These are phyloP conservation scores for Choanephora cucurbitarum DNA, from an alignment of 371 early-diverging fungal genomes.

Conservation along the genomic window DNA sequence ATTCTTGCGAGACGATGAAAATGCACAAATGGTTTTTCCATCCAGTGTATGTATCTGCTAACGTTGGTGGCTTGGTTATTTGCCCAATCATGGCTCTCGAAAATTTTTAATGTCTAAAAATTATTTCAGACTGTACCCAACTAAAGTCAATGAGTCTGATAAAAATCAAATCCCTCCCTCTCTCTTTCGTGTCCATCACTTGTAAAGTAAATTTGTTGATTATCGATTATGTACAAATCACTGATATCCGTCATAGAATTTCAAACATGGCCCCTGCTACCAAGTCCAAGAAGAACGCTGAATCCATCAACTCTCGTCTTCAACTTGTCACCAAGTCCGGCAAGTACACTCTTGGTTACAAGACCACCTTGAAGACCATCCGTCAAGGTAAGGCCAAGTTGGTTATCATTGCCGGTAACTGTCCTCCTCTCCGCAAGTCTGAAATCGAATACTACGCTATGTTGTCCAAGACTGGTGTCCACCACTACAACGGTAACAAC, in stretches of 20 bases:
- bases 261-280: slow-evolving; percentile 58
- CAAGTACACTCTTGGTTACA: slow-evolving; percentile 97
- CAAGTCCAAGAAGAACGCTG: slow-evolving; percentile 79
- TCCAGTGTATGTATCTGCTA: too few relatives aligned
- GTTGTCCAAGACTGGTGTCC: slow-evolving; percentile 99
- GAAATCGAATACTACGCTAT: slow-evolving; percentile 99
- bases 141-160: too few relatives aligned
- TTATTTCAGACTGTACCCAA: too few relatives aligned
- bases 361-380: slow-evolving; percentile 96
- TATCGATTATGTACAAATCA: too few relatives aligned
- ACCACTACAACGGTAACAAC: slow-evolving; percentile 99
- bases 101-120: too few relatives aligned
- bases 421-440: slow-evolving; percentile 98
- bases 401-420: slow-evolving; percentile 97
- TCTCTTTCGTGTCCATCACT: neutral
- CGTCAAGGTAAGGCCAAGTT: slow-evolving; percentile 98
- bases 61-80: too few relatives aligned
- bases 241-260: too few relatives aligned
- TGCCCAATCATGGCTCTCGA: too few relatives aligned
- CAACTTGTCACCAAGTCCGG: slow-evolving; percentile 99
- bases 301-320: slow-evolving; percentile 97
- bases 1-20: too few relatives aligned
- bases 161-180: too few relatives aligned
- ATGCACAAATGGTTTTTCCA: too few relatives aligned
- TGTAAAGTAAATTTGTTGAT: neutral